Percentiles rank a stretch among this genome's conserved stretches.
Evolutionary conservation across 257 asterid genomes (phyloP).

Genomic region (Scutellaria minor): DNA sequence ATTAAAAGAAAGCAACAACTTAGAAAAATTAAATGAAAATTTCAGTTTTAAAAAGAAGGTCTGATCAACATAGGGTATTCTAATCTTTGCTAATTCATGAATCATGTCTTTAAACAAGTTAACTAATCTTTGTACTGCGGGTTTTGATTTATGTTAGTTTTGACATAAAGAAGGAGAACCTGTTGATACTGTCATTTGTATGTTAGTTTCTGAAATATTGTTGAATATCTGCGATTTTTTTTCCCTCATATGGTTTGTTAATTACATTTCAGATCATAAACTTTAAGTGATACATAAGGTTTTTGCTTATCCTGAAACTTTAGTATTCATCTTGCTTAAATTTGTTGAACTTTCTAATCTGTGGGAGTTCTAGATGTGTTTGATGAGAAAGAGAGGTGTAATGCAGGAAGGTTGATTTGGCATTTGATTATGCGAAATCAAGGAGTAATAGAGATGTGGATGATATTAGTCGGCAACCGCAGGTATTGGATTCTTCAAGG

Average conservation of each 20-base stretch:
- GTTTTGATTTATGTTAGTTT: neutral
- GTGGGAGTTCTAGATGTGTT: constrained; percentile 20
- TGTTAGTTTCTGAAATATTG: constrained; percentile 9
- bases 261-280: neutral
- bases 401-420: constrained; percentile 81
- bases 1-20: neutral
- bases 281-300: neutral
- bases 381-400: constrained; percentile 35
- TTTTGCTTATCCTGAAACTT: constrained; percentile 17
- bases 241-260: constrained; percentile 16
- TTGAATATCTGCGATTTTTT: neutral
- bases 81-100: constrained; percentile 13
- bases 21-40: neutral
- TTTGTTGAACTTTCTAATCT: neutral
- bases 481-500: constrained; percentile 68
- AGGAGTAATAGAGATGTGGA: constrained; percentile 38
- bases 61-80: neutral
- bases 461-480: constrained; percentile 39
- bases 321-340: neutral
- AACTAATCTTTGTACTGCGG: neutral
- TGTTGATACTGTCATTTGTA: neutral
- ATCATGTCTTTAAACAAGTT: neutral
- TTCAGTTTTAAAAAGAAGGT: constrained; percentile 13
- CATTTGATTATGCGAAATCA: constrained; percentile 63
- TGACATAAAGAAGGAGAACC: neutral